These are phyloP conservation scores for Candida yuanshanica DNA, from an alignment of 805 yeast genomes.

Conservation along the genomic window DNA sequence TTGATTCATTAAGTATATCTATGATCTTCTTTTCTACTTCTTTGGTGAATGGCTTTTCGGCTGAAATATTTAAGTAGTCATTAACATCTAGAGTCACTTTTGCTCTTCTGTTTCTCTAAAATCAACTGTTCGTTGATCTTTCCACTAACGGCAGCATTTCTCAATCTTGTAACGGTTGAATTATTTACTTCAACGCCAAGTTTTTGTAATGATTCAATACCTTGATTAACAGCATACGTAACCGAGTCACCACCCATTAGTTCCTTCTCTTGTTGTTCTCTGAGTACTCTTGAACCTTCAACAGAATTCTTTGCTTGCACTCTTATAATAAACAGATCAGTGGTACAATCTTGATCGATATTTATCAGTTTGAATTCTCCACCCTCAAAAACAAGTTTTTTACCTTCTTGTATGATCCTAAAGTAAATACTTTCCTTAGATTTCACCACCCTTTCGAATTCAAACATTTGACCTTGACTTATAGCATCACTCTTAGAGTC, in stretches of 20 bases:
- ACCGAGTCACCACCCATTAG: not conserved
- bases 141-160: conserved; percentile 22
- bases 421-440: not conserved
- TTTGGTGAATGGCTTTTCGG: no score
- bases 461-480: conserved; percentile 25
- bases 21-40: no score
- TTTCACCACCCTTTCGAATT: conserved; percentile 11
- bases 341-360: not conserved
- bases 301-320: conserved; percentile 15
- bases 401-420: conserved; percentile 10
- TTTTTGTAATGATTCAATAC: conserved; percentile 18
- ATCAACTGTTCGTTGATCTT: conserved; percentile 32
- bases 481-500: conserved; percentile 29
- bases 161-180: conserved; percentile 10
- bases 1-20: no score
- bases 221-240: conserved; percentile 18
- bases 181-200: conserved; percentile 17
- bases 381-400: conserved; percentile 8
- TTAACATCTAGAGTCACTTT: conserved; percentile 25
- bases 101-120: conserved; percentile 23
- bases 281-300: conserved; percentile 11
- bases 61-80: no score
- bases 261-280: conserved; percentile 8
- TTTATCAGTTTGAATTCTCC: not conserved
- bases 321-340: conserved; percentile 11